Evolutionary conservation across 805 yeast species (phyloP).

Genomic region (Starmerella geochares): DNA sequence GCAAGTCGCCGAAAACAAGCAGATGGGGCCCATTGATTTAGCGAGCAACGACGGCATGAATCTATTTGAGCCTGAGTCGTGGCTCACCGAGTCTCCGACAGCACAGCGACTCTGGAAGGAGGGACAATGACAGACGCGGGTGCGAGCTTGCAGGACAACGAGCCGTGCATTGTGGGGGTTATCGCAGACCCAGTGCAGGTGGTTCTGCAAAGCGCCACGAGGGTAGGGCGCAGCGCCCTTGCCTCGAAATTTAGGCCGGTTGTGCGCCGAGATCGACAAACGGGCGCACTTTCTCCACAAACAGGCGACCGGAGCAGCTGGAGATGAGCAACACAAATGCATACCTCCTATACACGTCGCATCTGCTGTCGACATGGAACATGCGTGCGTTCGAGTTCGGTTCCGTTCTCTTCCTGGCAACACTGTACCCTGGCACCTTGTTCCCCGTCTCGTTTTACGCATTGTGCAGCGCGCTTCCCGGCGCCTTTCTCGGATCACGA

Average conservation of each 20-base stretch:
- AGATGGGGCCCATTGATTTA: neutral
- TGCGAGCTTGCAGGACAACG: too few species aligned
- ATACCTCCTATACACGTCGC: conserved; percentile 29
- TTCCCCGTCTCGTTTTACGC: conserved; percentile 34
- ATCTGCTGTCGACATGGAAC: conserved; percentile 35
- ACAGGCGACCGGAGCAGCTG: neutral
- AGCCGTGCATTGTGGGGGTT: too few species aligned
- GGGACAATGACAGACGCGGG: neutral
- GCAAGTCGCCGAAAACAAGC: neutral
- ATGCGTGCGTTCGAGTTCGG: conserved; percentile 36
- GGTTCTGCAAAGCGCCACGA: neutral
- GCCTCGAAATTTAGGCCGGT: neutral
- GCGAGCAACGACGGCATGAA: conserved; percentile 6
- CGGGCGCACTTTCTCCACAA: neutral
- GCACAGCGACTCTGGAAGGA: conserved; percentile 14
- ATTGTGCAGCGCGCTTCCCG: conserved; percentile 25
- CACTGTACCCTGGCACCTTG: conserved; percentile 32
- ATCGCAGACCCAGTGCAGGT: neutral
- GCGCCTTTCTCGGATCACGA: conserved; percentile 17
- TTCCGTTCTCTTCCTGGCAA: conserved; percentile 32
- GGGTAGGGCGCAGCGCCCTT: neutral
- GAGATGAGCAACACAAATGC: conserved; percentile 1
- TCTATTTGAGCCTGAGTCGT: conserved; percentile 16
- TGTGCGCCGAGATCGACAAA: neutral
- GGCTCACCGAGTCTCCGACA: conserved; percentile 15